These are phyloP conservation scores for Hyaloscypha variabilis DNA, from an alignment of 495 filamentous ascomycete genomes.

Conservation along the genomic window DNA sequence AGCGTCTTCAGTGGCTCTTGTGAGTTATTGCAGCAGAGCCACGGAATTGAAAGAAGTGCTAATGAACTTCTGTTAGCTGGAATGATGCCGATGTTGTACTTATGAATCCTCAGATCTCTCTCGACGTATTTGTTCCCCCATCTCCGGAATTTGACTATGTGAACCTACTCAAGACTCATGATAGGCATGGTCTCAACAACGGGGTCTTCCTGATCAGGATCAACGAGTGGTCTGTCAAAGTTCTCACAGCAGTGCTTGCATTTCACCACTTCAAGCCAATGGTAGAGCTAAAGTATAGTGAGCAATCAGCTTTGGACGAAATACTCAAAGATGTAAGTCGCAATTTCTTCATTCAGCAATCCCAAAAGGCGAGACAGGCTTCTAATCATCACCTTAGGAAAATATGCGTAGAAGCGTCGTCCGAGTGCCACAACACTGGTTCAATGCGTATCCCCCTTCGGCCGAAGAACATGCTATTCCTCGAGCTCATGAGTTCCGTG, in stretches of 20 bases:
- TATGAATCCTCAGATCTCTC: conserved; percentile 53
- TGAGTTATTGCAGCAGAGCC: not conserved
- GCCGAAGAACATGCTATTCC: not conserved
- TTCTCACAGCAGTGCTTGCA: conserved; percentile 47
- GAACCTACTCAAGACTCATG: conserved; percentile 49
- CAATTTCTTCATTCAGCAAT: not conserved
- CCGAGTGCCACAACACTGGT: not conserved
- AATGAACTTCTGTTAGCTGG: conserved; percentile 39
- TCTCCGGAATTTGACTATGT: conserved; percentile 46
- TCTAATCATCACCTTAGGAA: not conserved
- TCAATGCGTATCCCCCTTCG: not conserved
- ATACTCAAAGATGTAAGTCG: not conserved
- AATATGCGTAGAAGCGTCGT: not conserved
- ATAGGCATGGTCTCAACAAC: conserved; percentile 60
- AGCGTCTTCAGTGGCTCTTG: not conserved
- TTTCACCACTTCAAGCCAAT: conserved; percentile 46
- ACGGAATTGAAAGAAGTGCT: not conserved
- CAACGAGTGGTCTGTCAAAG: conserved; percentile 48
- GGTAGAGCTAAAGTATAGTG: conserved; percentile 32
- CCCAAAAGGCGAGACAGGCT: not conserved
- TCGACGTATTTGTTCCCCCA: conserved; percentile 51
- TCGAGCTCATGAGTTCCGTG: not conserved
- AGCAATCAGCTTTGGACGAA: conserved; percentile 10
- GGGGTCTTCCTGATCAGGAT: conserved; percentile 56
- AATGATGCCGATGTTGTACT: conserved; percentile 55